A percentile compares a stretch with the other conserved stretches of the same genome.
phyloP scores from a whole-genome alignment of 257 asterid genomes.

The Fraxinus quadrangulata region DNA sequence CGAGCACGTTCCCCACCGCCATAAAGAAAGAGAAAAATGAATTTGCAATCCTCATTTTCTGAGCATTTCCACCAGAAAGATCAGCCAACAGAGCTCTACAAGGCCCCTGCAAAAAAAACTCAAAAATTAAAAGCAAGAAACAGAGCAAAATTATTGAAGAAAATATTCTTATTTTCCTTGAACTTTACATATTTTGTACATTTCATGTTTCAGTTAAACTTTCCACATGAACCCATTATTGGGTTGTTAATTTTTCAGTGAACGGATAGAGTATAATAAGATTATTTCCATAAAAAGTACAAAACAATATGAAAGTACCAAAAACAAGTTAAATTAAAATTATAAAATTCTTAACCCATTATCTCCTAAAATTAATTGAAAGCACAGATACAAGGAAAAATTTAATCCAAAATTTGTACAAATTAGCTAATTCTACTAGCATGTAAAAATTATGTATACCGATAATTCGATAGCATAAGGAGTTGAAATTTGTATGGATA shows the following conservation, averaged over 20 bases:
- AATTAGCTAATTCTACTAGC: not conserved
- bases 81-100: constrained; percentile 88
- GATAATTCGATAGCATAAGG: not conserved
- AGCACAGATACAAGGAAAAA: not conserved
- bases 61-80: constrained; percentile 61
- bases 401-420: not conserved
- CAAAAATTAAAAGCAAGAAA: not conserved
- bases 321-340: not conserved
- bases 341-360: not conserved
- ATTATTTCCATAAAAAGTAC: not conserved
- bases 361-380: not conserved
- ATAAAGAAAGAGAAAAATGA: constrained; percentile 79
- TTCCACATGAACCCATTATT: not conserved
- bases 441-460: no score
- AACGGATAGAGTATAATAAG: not conserved
- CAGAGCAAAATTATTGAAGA: not conserved
- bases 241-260: not conserved
- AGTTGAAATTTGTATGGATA: constrained; percentile 7
- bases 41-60: constrained; percentile 56
- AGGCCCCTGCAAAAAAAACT: constrained; percentile 65
- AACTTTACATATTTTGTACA: not conserved
- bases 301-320: not conserved
- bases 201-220: not conserved
- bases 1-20: constrained; percentile 89
- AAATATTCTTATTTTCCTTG: not conserved